Conservation (phyloP, 345 rosid genomes). For the Salix arbutifolia region DNA sequence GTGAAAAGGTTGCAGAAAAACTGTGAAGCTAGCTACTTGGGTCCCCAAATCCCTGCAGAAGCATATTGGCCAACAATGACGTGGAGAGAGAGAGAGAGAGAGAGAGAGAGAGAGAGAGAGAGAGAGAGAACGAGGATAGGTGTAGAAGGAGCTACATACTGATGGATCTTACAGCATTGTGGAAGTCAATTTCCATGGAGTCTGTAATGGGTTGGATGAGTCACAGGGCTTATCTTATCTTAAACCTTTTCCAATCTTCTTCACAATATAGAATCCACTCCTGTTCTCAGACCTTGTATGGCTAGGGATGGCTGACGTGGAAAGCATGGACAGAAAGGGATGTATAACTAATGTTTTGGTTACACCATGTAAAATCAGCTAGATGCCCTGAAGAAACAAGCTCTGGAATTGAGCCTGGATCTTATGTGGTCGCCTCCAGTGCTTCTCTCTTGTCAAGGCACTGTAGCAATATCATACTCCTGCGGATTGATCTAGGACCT, state of each 20-base stretch:
- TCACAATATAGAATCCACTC: slow-evolving; percentile 23
- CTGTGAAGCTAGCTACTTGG: background rate
- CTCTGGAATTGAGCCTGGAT: background rate
- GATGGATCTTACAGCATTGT: slow-evolving; percentile 2
- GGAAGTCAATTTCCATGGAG: slow-evolving; percentile 16
- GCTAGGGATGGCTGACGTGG: background rate
- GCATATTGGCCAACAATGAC: slow-evolving; percentile 21
- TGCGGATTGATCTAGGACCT: too few relatives aligned
- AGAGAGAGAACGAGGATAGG: background rate
- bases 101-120: background rate
- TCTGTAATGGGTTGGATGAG: slow-evolving; percentile 28
- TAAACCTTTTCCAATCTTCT: background rate
- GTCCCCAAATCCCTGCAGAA: background rate
- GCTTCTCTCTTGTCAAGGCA: background rate
- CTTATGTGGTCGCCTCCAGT: background rate
- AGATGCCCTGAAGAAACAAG: background rate
- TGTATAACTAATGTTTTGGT: background rate
- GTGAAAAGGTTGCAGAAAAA: background rate
- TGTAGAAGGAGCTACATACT: background rate
- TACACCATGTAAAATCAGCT: background rate
- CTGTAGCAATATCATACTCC: too few relatives aligned
- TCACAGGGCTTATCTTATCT: slow-evolving; percentile 47
- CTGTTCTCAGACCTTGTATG: slow-evolving; percentile 16
- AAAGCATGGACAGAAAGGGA: background rate
- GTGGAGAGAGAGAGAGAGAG: background rate